Evolutionary conservation across 2,329 filamentous ascomycete species (phyloP), one percentile per base, ranked within the genome.

Genomic region (Clarireedia hainanense): DNA sequence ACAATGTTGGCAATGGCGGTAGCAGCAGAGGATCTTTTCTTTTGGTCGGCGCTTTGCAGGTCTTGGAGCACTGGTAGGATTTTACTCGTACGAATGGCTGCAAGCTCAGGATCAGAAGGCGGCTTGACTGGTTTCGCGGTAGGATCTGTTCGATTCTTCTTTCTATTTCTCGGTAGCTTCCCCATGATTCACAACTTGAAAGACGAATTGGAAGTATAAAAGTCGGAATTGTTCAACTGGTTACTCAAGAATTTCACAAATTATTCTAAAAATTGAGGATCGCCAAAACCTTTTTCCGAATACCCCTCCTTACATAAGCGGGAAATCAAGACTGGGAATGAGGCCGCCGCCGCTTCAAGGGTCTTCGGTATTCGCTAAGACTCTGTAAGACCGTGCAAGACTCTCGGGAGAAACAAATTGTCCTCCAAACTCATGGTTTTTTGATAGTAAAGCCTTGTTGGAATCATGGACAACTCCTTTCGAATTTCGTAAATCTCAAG

Each of bases 21-120:
- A 6, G 84, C 81, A 10, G 84, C 84, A 2, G 78, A 67, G 5
- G 80, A 78, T 54, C 83, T 77, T n/a, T 75, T 76, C 66, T 80
- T 81, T 50, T 79, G 73, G 43, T 85, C 80, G 36, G 80, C 65
- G 64, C 78, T 82, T 64, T 80, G 75, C 42, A 88, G 72, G 61
- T 85, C 77, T 59, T 76, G 76, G 58, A 88, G 72, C 46, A 84
- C 76, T 17, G 84, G 84, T 37, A 86, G 70, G 64, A 88, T 83
- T 68, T 79, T 80, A 70, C 76, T 73, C 59, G 85, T 81, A 36
- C 84, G 76, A 45, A 88, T 75, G 12, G 81, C 80, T 23, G 80
- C 78, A 54, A 86, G 76, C 66, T 84, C 80, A 6, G 83, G 82
- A 64, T 86, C 83, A 2, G 81, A 72, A 4, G 80, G 82, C 20